Evolutionary conservation across 768 basidiomycete species (phyloP).

Genomic region (Hygrophorus russula): DNA sequence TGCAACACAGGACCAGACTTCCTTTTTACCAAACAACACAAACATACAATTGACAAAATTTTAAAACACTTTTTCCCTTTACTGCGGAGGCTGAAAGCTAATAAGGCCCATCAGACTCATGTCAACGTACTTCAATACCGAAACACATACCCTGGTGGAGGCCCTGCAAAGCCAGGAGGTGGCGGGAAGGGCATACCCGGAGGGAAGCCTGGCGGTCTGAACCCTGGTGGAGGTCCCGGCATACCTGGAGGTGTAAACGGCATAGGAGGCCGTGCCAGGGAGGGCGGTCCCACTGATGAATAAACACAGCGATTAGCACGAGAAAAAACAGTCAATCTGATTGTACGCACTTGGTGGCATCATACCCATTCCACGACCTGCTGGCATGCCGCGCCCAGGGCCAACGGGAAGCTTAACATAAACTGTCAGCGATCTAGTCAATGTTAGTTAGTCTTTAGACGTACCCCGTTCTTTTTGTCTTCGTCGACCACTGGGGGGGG

Average conservation of each 20-base stretch:
- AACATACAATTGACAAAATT: no score
- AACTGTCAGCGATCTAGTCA: no score
- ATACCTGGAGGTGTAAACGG: constrained; percentile 63
- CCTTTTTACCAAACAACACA: background rate
- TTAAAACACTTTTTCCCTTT: background rate
- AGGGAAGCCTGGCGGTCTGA: constrained; percentile 76
- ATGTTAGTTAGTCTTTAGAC: constrained; percentile 18
- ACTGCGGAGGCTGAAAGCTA: constrained; percentile 38
- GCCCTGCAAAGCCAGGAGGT: constrained; percentile 70
- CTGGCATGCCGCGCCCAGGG: constrained; percentile 91
- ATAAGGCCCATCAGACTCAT: background rate
- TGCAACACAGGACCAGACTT: background rate
- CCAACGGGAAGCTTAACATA: constrained; percentile 61
- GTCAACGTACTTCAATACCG: constrained; percentile 4
- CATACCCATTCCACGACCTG: constrained; percentile 96
- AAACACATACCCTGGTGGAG: constrained; percentile 68
- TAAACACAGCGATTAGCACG: background rate
- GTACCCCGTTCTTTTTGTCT: constrained; percentile 73
- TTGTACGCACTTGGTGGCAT: constrained; percentile 64
- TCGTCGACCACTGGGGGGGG: constrained; percentile 88
- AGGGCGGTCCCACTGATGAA: constrained; percentile 44
- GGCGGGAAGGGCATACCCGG: constrained; percentile 73
- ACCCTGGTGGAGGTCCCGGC: constrained; percentile 80
- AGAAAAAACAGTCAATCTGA: background rate
- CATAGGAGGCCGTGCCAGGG: constrained; percentile 60